These are phyloP conservation scores for Acephala macrosclerotiorum DNA, from an alignment of 2,329 filamentous ascomycete genomes.

Conservation along the genomic window DNA sequence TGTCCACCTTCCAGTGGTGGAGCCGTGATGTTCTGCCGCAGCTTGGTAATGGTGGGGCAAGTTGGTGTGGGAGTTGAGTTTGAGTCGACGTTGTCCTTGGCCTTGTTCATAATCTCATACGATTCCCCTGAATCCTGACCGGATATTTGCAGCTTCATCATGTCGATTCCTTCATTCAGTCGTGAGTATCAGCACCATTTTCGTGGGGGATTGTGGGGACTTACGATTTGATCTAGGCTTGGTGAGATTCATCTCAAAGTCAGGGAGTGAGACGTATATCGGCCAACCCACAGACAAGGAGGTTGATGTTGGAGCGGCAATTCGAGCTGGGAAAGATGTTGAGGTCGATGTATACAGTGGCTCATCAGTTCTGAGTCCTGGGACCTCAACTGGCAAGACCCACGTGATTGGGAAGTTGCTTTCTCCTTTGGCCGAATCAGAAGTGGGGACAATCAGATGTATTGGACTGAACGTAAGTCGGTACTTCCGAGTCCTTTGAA, in stretches of 20 bases:
- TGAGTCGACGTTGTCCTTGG: conserved; percentile 44
- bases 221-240: conserved; percentile 52
- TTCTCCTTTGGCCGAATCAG: conserved; percentile 52
- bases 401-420: conserved; percentile 52
- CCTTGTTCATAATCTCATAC: background rate
- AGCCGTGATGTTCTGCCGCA: conserved; percentile 19
- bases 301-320: conserved; percentile 63
- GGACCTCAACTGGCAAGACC: conserved; percentile 55
- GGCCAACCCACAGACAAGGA: conserved; percentile 61
- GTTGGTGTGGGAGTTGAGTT: background rate
- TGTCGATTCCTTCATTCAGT: conserved; percentile 33
- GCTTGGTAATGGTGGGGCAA: conserved; percentile 10
- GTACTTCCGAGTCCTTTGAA: background rate
- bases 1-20: background rate
- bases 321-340: conserved; percentile 63
- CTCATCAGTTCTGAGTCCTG: conserved; percentile 62
- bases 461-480: conserved; percentile 56
- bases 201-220: conserved; percentile 15
- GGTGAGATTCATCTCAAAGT: conserved; percentile 64
- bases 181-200: conserved; percentile 25
- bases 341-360: conserved; percentile 64
- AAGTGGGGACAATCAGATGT: conserved; percentile 56
- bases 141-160: conserved; percentile 15
- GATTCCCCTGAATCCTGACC: conserved; percentile 3
- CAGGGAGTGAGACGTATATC: conserved; percentile 58